These are phyloP conservation scores for Leccinellum luteum DNA, from an alignment of 768 basidiomycete genomes.

Conservation along the genomic window DNA sequence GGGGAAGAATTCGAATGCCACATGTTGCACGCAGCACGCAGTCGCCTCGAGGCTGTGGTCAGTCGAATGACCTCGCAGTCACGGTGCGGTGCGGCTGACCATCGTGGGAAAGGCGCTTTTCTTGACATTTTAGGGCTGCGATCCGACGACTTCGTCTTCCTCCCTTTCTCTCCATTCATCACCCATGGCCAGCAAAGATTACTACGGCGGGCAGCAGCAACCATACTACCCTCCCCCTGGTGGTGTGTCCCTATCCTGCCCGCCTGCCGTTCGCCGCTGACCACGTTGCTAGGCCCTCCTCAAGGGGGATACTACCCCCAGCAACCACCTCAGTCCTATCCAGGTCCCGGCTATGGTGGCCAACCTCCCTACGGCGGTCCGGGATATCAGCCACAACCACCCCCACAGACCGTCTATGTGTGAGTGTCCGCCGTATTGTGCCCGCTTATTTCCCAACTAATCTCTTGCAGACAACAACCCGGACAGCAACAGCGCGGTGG, in stretches of 20 bases:
- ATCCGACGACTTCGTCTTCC: conserved; percentile 9
- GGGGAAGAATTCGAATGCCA: neutral
- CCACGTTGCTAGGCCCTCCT: conserved; percentile 42
- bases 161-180: conserved; percentile 11
- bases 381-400: conserved; percentile 56
- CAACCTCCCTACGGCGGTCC: conserved; percentile 30
- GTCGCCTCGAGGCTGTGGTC: conserved; percentile 19
- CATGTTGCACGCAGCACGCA: conserved; percentile 8
- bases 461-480: conserved; percentile 39
- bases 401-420: conserved; percentile 85
- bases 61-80: neutral
- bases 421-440: conserved; percentile 38
- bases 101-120: conserved; percentile 23
- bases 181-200: conserved; percentile 72
- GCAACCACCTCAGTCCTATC: conserved; percentile 72
- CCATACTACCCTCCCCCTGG: conserved; percentile 60
- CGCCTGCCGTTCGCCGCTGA: neutral
- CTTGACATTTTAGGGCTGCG: conserved; percentile 25
- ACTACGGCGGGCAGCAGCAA: conserved; percentile 52
- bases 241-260: conserved; percentile 20
- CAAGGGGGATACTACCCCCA: conserved; percentile 73
- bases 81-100: neutral
- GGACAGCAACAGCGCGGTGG: conserved; percentile 33
- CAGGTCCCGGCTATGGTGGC: conserved; percentile 41
- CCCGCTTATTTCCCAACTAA: neutral